These are phyloP conservation scores for Agrocybe pediades DNA, from an alignment of 768 basidiomycete species.

Conservation along the genomic window DNA sequence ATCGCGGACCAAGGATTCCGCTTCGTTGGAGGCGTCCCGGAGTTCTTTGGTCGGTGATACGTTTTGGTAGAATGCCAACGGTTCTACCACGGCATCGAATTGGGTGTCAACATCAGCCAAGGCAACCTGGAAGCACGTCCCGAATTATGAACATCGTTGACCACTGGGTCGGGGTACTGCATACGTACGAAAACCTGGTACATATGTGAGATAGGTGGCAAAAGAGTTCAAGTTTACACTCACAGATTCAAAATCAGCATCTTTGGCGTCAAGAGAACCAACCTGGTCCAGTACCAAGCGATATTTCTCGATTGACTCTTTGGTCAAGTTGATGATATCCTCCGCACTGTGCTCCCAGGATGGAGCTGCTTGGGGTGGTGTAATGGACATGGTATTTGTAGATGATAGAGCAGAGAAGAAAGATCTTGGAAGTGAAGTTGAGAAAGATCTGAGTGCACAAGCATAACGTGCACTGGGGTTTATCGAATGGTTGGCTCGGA, in stretches of 20 bases:
- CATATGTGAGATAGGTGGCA: constrained; percentile 8
- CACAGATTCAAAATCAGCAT: constrained; percentile 70
- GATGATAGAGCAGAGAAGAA: constrained; percentile 29
- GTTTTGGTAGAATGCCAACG: constrained; percentile 79
- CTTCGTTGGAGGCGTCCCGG: constrained; percentile 79
- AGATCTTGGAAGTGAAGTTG: constrained; percentile 30
- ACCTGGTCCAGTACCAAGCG: constrained; percentile 58
- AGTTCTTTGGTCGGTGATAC: constrained; percentile 74
- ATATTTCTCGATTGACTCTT: constrained; percentile 59
- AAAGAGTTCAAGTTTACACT: constrained; percentile 20
- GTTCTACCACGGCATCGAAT: constrained; percentile 53
- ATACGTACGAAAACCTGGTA: constrained; percentile 75
- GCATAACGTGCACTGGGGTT: constrained; percentile 23
- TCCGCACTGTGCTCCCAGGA: constrained; percentile 67
- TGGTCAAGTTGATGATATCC: constrained; percentile 57
- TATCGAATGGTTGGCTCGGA: constrained; percentile 32
- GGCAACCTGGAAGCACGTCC: constrained; percentile 51
- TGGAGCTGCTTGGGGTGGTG: constrained; percentile 67
- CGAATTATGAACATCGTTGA: too few species aligned
- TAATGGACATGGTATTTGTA: constrained; percentile 44
- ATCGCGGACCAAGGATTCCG: constrained; percentile 70
- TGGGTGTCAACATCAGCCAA: constrained; percentile 64
- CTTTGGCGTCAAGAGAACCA: constrained; percentile 54
- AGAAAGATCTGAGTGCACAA: constrained; percentile 27
- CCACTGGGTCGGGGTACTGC: too few species aligned